Base-by-base conservation (phyloP, 75 land plant genomes). In the Selaginella tamariscina region DNA sequence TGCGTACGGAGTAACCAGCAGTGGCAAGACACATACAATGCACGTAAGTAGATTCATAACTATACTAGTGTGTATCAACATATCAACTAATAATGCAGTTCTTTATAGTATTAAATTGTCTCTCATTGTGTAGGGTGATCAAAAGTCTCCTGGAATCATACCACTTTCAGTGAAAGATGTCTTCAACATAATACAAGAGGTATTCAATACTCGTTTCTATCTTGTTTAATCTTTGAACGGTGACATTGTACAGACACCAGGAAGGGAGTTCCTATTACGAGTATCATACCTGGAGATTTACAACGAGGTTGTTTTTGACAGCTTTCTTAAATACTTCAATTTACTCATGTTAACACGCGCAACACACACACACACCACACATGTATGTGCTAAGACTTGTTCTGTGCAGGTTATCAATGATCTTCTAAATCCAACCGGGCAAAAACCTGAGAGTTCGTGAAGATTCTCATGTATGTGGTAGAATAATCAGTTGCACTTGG, bases 241-340 rank as follows among this genome's bases (percentile, higher is more conserved):
- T 39, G 29, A 26, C 32, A 78, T 15, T 44, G 24, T 68, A 44
- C 76, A 94, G 98, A 87, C 98, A 28, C 88, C 91, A 56, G 82
- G 73, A 28, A 77, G 89, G 15, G 96, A 89, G 65, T 94, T 90
- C 80, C 96, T 94, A 29, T 85, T 94, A 30, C 96, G 96, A 0
- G 88, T 94, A 23, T 94, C 98, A 56, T 94, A 94, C 69, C 71
- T 94, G 77, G 98, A 94, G 71, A 94, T 94, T 33, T 94, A 94
- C 65, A 94, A 94, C 72, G 98, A 94, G 96, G 98, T 94, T 75
- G 65, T 39, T 5, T 5, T 15, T 39, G 49, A 39, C 11, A 39
- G 15, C 5, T n/a, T n/a, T n/a, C n/a, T n/a, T n/a, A n/a, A n/a
- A n/a, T n/a, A n/a, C n/a, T n/a, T n/a, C n/a, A 39, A 5, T 5